Evolutionary conservation across 1,139 yeast species (phyloP), one percentile per base, ranked within the genome.

Genomic region (Kodamaea sp.): DNA sequence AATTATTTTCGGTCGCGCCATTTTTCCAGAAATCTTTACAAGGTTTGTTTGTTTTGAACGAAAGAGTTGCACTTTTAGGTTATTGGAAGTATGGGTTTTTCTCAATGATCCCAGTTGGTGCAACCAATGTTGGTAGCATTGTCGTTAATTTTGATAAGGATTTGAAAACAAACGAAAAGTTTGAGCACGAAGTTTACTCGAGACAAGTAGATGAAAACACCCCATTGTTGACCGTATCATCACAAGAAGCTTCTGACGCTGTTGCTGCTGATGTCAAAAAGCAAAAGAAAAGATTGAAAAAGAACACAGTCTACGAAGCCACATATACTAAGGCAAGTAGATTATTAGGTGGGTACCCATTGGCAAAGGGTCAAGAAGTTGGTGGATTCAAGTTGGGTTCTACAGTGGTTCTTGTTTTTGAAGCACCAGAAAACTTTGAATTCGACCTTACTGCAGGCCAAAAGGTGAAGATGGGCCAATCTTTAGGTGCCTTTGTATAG

Each of bases 41-140:
- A 44, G 94, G 95, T 29, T 73, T 94, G 47, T 92, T 94, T 58
- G 89, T 90, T 6, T 70, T 94, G 52, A 94, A 94, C 60, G 99
- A 94, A 65, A 77, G 99, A 53, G 98, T 94, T 7, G 95, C 97
- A 0, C 69, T 94, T 36, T 74, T 94, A 44, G 99, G 99, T 2
- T 82, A 87, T 54, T 94, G 98, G 97, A 86, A 86, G 57, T 78
- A 92, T 60, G 99, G 99, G 0, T 94, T 94, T 58, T 92, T 92
- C 67, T 84, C 95, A 46, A 94, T 94, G 99, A 90, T 96, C 2
- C 97, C 98, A 0, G 98, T 94, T 8, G 99, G 99, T 23, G 99
- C 99, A 24, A 94, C 98, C 6, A 94, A 94, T 61, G 99, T 94
- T 29, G 99, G 99, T 12, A 84, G 95, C 53, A 92, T 94, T 49